These are phyloP conservation scores for Cryptococcus sp. DNA, from an alignment of 1,284 basidiomycete species.

Conservation along the genomic window DNA sequence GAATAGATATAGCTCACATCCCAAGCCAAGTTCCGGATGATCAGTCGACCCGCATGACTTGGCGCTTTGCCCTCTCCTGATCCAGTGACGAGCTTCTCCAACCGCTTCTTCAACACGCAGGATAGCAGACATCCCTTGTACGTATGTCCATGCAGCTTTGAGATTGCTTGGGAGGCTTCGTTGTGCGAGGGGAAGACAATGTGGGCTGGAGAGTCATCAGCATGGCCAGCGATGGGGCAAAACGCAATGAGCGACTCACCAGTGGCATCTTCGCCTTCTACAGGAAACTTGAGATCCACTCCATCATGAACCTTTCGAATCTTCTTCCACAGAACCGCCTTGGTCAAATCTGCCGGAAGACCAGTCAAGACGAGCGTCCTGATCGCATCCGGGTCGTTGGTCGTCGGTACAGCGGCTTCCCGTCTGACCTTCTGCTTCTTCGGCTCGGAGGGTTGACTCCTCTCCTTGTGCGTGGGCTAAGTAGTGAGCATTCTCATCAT, in stretches of 20 bases:
- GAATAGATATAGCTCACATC: conserved; percentile 38
- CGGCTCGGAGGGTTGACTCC: conserved; percentile 11
- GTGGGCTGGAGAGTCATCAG: conserved; percentile 53
- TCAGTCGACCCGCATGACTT: conserved; percentile 67
- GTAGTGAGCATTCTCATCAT: too few relatives aligned
- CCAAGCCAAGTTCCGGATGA: conserved; percentile 86
- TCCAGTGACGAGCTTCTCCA: conserved; percentile 58
- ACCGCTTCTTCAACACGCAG: conserved; percentile 82
- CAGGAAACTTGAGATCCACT: conserved; percentile 59
- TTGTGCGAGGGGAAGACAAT: conserved; percentile 69
- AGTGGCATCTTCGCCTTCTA: conserved; percentile 49
- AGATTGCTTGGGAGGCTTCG: conserved; percentile 65
- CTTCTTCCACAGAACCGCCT: conserved; percentile 81
- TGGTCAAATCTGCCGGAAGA: conserved; percentile 61
- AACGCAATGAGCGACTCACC: conserved; percentile 14
- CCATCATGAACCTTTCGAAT: conserved; percentile 65
- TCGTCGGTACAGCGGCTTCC: neutral
- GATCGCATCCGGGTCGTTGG: conserved; percentile 65
- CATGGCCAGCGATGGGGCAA: neutral
- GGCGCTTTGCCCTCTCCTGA: conserved; percentile 47
- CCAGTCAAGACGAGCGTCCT: conserved; percentile 74
- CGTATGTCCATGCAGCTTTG: conserved; percentile 85
- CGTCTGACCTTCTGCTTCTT: conserved; percentile 4
- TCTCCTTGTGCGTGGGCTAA: neutral
- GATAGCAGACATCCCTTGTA: conserved; percentile 85